Base-by-base conservation (phyloP, 352 stramenopile genomes). In the Phytophthora vignae region DNA sequence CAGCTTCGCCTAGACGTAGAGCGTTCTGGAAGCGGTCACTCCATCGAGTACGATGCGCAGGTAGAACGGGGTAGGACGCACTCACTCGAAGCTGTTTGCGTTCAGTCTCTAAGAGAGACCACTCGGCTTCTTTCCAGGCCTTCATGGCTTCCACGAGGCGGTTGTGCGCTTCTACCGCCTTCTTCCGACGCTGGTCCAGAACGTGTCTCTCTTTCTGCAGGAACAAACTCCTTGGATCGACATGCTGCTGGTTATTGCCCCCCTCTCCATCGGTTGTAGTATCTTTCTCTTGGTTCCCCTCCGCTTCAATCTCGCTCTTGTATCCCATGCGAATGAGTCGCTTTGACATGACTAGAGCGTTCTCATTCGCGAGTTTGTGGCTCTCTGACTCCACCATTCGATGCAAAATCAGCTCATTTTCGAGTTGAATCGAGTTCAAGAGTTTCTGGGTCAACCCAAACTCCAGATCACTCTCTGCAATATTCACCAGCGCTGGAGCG, bases 111-210 rank as follows among this genome's bases (percentile, higher is more conserved):
- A 79, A 50, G 2, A 94, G 70, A 17, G 85, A 88, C 22, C 83
- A 60, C 25, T 96, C 87, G 0, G 87, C 85, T 38, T 92, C 84
- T 77, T 84, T 87, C 89, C 89, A 96, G n/a, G 73, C 71, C 56
- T 78, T 78, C 76, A 92, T 89, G 2, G 89, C 87, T 8, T 93
- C 83, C 15, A 93, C 46, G 14, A 93, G 76, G 0, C 80, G 77
- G 14, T 74, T 49, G 14, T 94, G 85, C 0, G 84, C 78, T 33
- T 93, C 82, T 7, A 83, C 54, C 4, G 80, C 85, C 12, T 82
- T 76, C 38, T 88, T 90, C n/a, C 77, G 77, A 36, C 78, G 75
- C 38, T 90, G 76, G 0, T 79, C 63, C n/a, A 90, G 55, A 9
- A 81, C 68, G 31, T 89, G 75, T 14, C 73, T 76, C 56, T 91